A percentile compares a stretch with the other conserved stretches of the same genome.
phyloP scores from a whole-genome alignment of 768 basidiomycete genomes.

The Leccinum aurantiacum region DNA sequence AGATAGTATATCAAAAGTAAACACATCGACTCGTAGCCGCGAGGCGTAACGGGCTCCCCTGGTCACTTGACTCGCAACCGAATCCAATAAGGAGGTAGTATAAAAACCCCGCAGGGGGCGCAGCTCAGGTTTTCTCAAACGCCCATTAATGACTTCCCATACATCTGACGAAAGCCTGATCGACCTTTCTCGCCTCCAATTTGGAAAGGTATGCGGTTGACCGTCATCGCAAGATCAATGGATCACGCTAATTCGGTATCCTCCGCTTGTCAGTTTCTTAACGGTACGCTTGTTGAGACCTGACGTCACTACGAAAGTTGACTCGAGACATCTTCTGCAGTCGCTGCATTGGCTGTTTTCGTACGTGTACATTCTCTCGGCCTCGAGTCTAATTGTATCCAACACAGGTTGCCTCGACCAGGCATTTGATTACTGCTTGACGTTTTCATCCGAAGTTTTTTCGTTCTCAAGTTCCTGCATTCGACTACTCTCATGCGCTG shows the following conservation, averaged over 20 bases:
- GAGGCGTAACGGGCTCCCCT: too few relatives aligned
- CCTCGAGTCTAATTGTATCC: neutral
- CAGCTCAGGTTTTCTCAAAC: neutral
- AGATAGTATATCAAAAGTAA: too few relatives aligned
- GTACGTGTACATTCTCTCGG: slow-evolving; percentile 6
- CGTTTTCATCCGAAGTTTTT: slow-evolving; percentile 22
- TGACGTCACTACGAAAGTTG: neutral
- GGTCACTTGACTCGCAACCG: too few relatives aligned
- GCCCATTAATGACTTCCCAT: slow-evolving; percentile 8
- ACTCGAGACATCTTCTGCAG: slow-evolving; percentile 4
- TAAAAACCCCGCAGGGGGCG: too few relatives aligned
- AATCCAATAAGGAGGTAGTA: too few relatives aligned
- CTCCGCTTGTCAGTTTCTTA: slow-evolving; percentile 13
- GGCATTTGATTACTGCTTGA: slow-evolving; percentile 26
- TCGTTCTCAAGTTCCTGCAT: too few relatives aligned
- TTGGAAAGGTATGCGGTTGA: slow-evolving; percentile 20
- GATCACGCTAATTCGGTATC: neutral
- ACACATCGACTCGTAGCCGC: too few relatives aligned
- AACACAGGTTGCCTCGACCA: neutral
- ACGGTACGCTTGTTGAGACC: slow-evolving; percentile 12
- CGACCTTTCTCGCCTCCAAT: slow-evolving; percentile 19
- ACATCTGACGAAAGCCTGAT: slow-evolving; percentile 4
- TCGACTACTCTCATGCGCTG: neutral
- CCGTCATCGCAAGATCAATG: neutral
- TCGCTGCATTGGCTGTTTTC: slow-evolving; percentile 22